A percentile compares a stretch with the other conserved stretches of the same genome.
Evolutionary conservation across 441 rosid species (phyloP).

Genomic region (Aquilaria agallochum): DNA sequence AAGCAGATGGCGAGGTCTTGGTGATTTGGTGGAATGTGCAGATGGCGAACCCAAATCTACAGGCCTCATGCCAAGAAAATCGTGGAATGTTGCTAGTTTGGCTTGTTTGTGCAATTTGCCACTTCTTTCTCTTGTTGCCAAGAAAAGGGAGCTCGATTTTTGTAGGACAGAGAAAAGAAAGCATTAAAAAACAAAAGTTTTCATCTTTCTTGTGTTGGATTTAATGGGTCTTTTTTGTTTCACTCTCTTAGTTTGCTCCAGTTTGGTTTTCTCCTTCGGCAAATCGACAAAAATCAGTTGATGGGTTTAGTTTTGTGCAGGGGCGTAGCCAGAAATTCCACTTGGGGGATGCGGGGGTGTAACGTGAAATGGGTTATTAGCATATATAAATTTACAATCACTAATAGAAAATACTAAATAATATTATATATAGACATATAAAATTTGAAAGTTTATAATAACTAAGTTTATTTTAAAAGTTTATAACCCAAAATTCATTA

Average conservation of each 20-base stretch:
- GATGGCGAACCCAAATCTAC: constrained; percentile 20
- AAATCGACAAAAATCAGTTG: background rate
- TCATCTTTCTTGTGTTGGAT: constrained; percentile 18
- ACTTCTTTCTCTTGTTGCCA: constrained; percentile 13
- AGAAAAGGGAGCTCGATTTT: constrained; percentile 28
- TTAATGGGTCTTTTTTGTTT: constrained; percentile 4
- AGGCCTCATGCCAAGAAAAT: constrained; percentile 66
- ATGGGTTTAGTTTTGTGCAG: no score
- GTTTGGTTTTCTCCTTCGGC: constrained; percentile 10
- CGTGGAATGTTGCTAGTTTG: constrained; percentile 59
- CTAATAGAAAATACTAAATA: no score
- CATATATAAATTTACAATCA: no score
- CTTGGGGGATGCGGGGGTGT: no score
- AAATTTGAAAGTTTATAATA: no score
- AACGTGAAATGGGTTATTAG: no score
- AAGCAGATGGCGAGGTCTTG: constrained; percentile 33
- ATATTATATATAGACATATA: no score
- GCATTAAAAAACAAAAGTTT: constrained; percentile 39
- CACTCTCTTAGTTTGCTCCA: background rate
- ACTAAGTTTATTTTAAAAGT: no score
- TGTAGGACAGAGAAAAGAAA: constrained; percentile 10
- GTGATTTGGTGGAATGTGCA: background rate
- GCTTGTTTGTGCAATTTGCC: constrained; percentile 26
- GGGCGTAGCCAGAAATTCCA: no score
- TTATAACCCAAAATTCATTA: no score